Conservation (phyloP, 2,329 filamentous ascomycete species). For the Sphaceloma murrayae region DNA sequence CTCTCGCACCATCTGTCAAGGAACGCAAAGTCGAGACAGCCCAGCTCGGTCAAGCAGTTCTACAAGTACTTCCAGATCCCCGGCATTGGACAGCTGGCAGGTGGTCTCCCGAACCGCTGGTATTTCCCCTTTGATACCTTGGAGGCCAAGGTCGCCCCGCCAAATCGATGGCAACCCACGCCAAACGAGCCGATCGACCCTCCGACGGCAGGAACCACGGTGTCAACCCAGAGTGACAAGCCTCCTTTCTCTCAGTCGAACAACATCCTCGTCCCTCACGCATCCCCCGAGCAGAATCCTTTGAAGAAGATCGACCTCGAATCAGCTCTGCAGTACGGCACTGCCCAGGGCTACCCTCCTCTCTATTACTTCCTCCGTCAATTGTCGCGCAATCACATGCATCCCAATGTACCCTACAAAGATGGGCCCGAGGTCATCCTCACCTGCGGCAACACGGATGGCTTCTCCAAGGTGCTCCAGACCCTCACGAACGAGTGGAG, state of each 20-base stretch:
- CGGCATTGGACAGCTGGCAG: conserved; percentile 52
- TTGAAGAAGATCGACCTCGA: conserved; percentile 67
- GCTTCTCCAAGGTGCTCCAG: conserved; percentile 67
- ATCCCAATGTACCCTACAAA: conserved; percentile 71
- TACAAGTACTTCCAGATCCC: conserved; percentile 72
- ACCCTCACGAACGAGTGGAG: conserved; percentile 69
- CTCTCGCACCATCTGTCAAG: conserved; percentile 70
- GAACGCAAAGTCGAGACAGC: conserved; percentile 53
- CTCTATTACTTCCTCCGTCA: conserved; percentile 68
- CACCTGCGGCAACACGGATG: conserved; percentile 77
- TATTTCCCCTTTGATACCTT: conserved; percentile 90
- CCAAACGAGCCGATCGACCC: conserved; percentile 51
- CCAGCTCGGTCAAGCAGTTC: conserved; percentile 65
- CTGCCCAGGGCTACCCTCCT: conserved; percentile 70
- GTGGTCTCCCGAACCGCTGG: conserved; percentile 62
- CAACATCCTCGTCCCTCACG: conserved; percentile 60
- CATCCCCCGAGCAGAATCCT: conserved; percentile 48
- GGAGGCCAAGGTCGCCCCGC: conserved; percentile 67
- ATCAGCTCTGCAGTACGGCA: conserved; percentile 78
- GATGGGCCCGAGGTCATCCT: conserved; percentile 68
- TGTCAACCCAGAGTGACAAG: conserved; percentile 21
- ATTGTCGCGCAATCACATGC: conserved; percentile 65
- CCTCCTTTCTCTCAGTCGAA: conserved; percentile 29
- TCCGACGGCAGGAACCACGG: conserved; percentile 32
- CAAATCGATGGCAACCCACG: conserved; percentile 63